Percentiles rank a stretch among this genome's conserved stretches.
Evolutionary conservation across 140 eudicot species (phyloP).

Genomic region (Oenanthe javanica): DNA sequence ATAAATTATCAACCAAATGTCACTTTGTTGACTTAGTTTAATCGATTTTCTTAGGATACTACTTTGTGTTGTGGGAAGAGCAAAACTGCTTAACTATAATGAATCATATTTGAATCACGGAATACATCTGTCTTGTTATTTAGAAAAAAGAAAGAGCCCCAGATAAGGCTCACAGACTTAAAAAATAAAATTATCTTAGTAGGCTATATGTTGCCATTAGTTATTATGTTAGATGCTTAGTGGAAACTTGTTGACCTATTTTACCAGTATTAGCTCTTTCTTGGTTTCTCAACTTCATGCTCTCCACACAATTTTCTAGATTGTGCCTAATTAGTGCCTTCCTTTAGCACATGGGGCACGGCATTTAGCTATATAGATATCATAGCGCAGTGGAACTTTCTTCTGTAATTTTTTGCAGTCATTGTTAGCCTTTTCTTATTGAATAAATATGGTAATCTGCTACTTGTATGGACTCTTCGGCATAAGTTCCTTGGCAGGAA

Average conservation of each 20-base stretch:
- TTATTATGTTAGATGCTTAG: too few relatives aligned
- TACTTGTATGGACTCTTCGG: background rate
- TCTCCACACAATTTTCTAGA: background rate
- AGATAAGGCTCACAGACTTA: too few relatives aligned
- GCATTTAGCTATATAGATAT: background rate
- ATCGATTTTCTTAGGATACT: background rate
- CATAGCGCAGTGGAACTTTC: background rate
- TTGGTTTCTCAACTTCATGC: background rate
- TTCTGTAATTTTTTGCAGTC: background rate
- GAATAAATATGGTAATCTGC: background rate
- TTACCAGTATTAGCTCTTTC: background rate
- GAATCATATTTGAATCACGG: background rate
- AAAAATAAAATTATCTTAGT: background rate
- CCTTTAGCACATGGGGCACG: background rate
- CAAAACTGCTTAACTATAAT: background rate
- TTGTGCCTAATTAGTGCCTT: background rate
- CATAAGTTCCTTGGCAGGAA: background rate
- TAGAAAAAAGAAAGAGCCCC: too few relatives aligned
- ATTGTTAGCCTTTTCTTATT: background rate
- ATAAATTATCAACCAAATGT: background rate
- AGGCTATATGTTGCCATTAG: background rate
- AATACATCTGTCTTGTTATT: too few relatives aligned
- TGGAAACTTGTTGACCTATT: constrained; percentile 1
- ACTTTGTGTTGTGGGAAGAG: background rate
- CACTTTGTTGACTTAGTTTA: background rate